Base-by-base conservation (phyloP, 2,329 filamentous ascomycete genomes). In the Pseudopithomyces chartarum region DNA sequence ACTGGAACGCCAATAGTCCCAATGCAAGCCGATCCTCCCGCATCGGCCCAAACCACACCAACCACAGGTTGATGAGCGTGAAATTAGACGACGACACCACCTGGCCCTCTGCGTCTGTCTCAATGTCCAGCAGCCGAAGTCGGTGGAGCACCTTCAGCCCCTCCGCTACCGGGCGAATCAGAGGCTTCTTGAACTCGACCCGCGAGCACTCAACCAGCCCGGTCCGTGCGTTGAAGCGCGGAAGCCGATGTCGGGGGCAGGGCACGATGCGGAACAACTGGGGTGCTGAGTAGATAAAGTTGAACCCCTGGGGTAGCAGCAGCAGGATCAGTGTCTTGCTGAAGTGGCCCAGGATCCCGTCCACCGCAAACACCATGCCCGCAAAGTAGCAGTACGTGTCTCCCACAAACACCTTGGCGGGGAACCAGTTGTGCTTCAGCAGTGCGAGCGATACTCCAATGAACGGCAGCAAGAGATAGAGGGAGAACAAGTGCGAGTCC, bases 351-450 rank as follows among this genome's bases (percentile, higher is more conserved):
- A 97, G 84, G 70, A 99, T 98, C 61, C 92, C 92, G 63, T 98
- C 95, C 43, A 97, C 93, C 52, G 94, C 95, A 74, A 99, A 99
- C 38, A 98, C 91, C 92, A 99, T 99, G 64, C 95, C 95, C 0
- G 95, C 95, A 76, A 99, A 97, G 80, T 99, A 99, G 84, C 95
- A 99, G 83, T 98, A 99, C 3, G 95, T 99, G 77, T 99, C 95
- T 54, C 95, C 95, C 10, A 98, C 94, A 71, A 99, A 99, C 10
- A 98, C 95, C 68, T 87, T 88, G 22, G 94, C 92, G 0, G 95
- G 95, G 73, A 92, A 99, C 91, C 92, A 96, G 78, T 99, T 99
- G 81, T 99, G 93, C 73, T 80, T 86, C 70, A 95, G 85, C 15
- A 99, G 84, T 8, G 95, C 95, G 49, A 90, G 78, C 7, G 92